These are phyloP conservation scores for Cercospora sp. DNA, from an alignment of 2,329 filamentous ascomycete species.

Conservation along the genomic window DNA sequence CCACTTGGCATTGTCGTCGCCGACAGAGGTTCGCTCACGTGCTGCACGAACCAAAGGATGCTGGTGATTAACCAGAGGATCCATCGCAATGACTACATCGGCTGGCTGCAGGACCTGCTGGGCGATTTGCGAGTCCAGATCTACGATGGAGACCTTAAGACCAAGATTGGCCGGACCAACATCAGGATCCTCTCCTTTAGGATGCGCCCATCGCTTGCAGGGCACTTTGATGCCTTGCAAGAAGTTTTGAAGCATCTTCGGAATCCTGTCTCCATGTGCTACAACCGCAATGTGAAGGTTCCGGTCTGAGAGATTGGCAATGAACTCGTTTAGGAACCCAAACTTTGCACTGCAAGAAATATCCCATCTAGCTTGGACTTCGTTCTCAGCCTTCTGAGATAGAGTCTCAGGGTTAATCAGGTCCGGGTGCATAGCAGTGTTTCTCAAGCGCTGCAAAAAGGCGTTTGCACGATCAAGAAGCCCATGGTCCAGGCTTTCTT, in stretches of 20 bases:
- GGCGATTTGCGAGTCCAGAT: conserved; percentile 28
- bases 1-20: conserved; percentile 16
- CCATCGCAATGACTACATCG: conserved; percentile 45
- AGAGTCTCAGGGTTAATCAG: conserved; percentile 37
- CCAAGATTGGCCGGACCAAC: conserved; percentile 15
- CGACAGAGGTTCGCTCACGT: conserved; percentile 4
- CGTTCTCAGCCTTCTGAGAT: conserved; percentile 32
- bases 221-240: conserved; percentile 15
- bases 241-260: conserved; percentile 39
- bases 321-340: conserved; percentile 37
- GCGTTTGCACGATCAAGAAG: conserved; percentile 27
- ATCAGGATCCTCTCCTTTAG: conserved; percentile 12
- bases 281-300: conserved; percentile 36
- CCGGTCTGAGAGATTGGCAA: conserved; percentile 32
- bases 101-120: conserved; percentile 31
- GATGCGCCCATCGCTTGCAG: conserved; percentile 30
- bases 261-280: conserved; percentile 32
- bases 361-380: conserved; percentile 39
- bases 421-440: conserved; percentile 38
- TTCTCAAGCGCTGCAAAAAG: conserved; percentile 32
- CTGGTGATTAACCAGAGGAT: conserved; percentile 33
- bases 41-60: conserved; percentile 19
- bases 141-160: conserved; percentile 40
- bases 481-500: conserved; percentile 17
- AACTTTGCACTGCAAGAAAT: conserved; percentile 41